Evolutionary conservation across 306 rosid genomes (phyloP).

Genomic region (Casuarina equisetifolia): DNA sequence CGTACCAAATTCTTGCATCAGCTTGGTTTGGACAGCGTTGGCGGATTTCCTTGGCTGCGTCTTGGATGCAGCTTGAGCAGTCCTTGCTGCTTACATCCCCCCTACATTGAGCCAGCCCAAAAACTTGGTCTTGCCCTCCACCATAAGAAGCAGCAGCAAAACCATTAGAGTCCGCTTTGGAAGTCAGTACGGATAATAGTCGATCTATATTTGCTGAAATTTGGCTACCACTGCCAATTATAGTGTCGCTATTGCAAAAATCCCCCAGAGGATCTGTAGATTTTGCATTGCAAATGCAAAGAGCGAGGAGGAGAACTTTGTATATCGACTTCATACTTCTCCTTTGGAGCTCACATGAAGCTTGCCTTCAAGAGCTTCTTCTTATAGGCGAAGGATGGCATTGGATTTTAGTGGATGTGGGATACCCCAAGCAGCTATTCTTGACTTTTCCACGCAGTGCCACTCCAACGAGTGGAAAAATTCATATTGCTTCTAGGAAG

Average conservation of each 20-base stretch:
- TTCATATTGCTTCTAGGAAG: neutral
- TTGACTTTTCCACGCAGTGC: conserved; percentile 27
- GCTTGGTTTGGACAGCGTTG: conserved; percentile 47
- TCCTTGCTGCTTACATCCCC: conserved; percentile 57
- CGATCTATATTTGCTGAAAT: conserved; percentile 47
- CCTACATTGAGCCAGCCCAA: conserved; percentile 66
- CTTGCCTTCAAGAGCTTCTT: neutral
- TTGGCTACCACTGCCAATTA: conserved; percentile 31
- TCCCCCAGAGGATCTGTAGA: conserved; percentile 49
- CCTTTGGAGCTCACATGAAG: neutral
- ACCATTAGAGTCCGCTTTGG: conserved; percentile 45
- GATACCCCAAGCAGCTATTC: conserved; percentile 28
- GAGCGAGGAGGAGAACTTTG: conserved; percentile 35
- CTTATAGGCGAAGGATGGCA: neutral
- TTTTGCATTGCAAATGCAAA: conserved; percentile 39
- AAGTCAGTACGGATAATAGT: conserved; percentile 43
- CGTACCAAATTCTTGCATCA: conserved; percentile 67
- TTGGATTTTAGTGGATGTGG: conserved; percentile 17
- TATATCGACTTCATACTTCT: conserved; percentile 26
- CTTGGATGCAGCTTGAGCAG: conserved; percentile 55
- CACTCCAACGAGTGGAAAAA: neutral
- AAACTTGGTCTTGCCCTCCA: conserved; percentile 37
- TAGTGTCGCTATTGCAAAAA: conserved; percentile 48
- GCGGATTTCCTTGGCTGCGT: conserved; percentile 52
- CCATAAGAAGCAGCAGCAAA: conserved; percentile 43